phyloP scores from a whole-genome alignment of 176 grass and related monocot species.

The Oryza meridionalis region DNA sequence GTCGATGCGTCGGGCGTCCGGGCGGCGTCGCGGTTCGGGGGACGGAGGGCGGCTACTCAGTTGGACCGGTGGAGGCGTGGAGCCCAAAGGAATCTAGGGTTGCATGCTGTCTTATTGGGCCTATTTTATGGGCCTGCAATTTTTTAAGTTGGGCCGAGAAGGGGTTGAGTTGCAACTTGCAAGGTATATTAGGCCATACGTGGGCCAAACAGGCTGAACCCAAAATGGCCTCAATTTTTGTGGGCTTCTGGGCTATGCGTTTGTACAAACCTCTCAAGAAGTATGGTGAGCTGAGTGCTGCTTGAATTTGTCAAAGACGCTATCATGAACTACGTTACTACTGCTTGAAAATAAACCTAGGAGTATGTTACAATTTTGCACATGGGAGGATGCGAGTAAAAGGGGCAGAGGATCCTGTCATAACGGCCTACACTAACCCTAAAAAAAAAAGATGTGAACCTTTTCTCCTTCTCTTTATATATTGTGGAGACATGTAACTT shows the following conservation, averaged over 20 bases:
- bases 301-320: neutral
- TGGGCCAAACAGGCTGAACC: neutral
- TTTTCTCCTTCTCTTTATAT: conserved; percentile 11
- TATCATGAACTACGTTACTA: neutral
- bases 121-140: no score
- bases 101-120: neutral
- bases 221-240: no score
- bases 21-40: no score
- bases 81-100: neutral
- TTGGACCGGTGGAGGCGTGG: neutral
- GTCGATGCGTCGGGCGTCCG: no score
- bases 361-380: neutral
- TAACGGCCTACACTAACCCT: neutral
- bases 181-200: neutral
- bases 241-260: neutral
- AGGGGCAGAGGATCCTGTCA: neutral
- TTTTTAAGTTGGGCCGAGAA: no score
- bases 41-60: neutral
- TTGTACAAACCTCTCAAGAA: neutral
- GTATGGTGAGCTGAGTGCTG: neutral
- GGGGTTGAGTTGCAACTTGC: no score
- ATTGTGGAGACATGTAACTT: conserved; percentile 29
- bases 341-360: neutral
- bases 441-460: neutral
- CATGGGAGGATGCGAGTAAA: neutral